A percentile compares a stretch with the other conserved stretches of the same genome.
Conservation (phyloP, 2,329 filamentous ascomycete genomes). For the Ophiostoma perfectum region DNA sequence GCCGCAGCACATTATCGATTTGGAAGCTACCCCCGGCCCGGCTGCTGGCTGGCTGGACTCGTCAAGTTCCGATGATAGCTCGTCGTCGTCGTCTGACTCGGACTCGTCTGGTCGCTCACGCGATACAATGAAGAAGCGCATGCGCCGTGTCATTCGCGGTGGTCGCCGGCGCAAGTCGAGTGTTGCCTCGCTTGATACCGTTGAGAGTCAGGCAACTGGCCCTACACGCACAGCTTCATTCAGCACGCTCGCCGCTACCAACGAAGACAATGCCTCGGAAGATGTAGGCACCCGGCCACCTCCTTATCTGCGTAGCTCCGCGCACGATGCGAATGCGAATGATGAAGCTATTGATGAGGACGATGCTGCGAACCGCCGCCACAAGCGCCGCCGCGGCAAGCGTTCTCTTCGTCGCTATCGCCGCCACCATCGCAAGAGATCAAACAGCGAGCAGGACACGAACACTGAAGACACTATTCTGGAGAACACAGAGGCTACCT, state of each 20-base stretch:
- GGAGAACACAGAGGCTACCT: not conserved
- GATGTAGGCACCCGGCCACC: constrained; percentile 36
- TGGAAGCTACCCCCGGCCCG: constrained; percentile 80
- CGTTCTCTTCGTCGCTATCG: constrained; percentile 39
- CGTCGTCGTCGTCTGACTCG: constrained; percentile 51
- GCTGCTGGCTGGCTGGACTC: constrained; percentile 76
- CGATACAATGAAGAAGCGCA: constrained; percentile 58
- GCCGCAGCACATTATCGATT: constrained; percentile 86
- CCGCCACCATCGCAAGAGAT: constrained; percentile 39
- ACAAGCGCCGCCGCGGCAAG: constrained; percentile 36
- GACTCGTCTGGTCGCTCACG: constrained; percentile 45
- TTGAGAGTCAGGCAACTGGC: constrained; percentile 28
- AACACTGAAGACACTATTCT: constrained; percentile 30
- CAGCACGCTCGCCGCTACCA: constrained; percentile 34
- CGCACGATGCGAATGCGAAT: constrained; percentile 37
- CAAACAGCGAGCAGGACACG: constrained; percentile 23
- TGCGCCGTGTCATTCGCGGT: constrained; percentile 48
- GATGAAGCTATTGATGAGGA: constrained; percentile 46
- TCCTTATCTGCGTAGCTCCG: constrained; percentile 35
- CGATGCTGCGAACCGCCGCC: constrained; percentile 36
- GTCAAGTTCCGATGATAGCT: constrained; percentile 38
- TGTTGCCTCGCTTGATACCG: constrained; percentile 55
- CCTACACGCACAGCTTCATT: constrained; percentile 40
- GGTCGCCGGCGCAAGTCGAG: constrained; percentile 53
- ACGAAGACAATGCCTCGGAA: constrained; percentile 36